Evolutionary conservation across 2,329 filamentous ascomycete genomes (phyloP).

Genomic region (Aspergillus pseudotamarii): DNA sequence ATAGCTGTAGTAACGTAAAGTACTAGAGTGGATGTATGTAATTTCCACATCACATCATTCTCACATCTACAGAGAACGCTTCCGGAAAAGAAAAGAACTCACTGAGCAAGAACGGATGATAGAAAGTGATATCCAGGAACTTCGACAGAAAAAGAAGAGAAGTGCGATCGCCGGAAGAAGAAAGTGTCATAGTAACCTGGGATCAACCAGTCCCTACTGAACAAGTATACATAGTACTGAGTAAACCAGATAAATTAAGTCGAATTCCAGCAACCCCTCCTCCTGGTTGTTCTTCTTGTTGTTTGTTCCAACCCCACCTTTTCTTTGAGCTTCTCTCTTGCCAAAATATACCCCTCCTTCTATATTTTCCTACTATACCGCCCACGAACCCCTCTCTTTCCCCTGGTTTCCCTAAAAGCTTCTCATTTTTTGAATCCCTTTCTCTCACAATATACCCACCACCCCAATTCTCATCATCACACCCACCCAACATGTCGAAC

Average conservation of each 20-base stretch:
- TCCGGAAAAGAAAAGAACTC: neutral
- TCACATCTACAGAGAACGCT: neutral
- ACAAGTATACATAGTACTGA: neutral
- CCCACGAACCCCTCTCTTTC: neutral
- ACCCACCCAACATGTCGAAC: constrained; percentile 55
- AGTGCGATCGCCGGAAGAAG: neutral
- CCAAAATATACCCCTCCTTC: constrained; percentile 1
- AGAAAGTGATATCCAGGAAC: neutral
- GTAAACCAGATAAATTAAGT: neutral
- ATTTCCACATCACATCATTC: neutral
- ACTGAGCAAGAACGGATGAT: neutral
- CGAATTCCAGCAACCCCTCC: constrained; percentile 6
- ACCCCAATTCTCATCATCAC: constrained; percentile 10
- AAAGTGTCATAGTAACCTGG: neutral
- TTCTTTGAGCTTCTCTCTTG: neutral
- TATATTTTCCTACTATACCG: constrained; percentile 4
- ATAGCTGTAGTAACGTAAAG: too few species aligned
- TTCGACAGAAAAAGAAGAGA: neutral
- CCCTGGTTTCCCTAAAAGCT: neutral
- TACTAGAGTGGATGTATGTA: neutral
- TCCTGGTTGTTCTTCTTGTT: too few species aligned
- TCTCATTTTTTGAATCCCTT: neutral
- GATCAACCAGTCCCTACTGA: neutral
- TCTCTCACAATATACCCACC: neutral
- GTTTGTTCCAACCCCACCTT: constrained; percentile 14